These are phyloP conservation scores for Heritiera fomes DNA, from an alignment of 345 rosid genomes.

Conservation along the genomic window DNA sequence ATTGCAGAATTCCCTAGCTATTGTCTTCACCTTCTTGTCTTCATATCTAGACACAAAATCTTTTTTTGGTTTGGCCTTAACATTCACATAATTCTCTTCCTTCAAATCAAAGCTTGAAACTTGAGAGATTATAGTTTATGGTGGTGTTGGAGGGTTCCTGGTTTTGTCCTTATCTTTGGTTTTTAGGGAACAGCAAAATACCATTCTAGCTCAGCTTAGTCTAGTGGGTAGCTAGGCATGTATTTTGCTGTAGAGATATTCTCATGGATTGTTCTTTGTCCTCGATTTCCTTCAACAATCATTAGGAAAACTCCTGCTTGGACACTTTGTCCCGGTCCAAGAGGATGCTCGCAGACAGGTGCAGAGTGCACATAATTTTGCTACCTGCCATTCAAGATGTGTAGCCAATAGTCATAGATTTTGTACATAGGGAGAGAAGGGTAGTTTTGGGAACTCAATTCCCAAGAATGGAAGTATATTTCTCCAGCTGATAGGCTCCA, in stretches of 20 bases:
- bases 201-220: background rate
- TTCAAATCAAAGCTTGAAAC: conserved; percentile 9
- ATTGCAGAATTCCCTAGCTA: conserved; percentile 15
- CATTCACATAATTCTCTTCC: background rate
- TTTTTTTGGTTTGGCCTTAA: conserved; percentile 17
- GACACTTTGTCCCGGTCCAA: conserved; percentile 32
- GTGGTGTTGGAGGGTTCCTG: conserved; percentile 16
- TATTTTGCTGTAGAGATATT: conserved; percentile 18
- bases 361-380: background rate
- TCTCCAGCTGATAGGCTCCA: conserved; percentile 8
- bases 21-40: conserved; percentile 45
- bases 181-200: conserved; percentile 10
- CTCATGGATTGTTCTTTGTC: conserved; percentile 8
- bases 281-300: conserved; percentile 40
- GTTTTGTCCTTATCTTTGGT: conserved; percentile 14
- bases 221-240: background rate
- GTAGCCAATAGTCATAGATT: background rate
- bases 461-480: background rate
- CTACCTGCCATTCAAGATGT: background rate
- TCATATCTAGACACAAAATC: conserved; percentile 27
- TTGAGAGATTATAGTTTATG: background rate
- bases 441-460: conserved; percentile 10
- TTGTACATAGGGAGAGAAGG: background rate
- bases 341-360: conserved; percentile 16
- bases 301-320: conserved; percentile 36